phyloP scores from a whole-genome alignment of 2,329 filamentous ascomycete species.

The Fusarium coffeatum region DNA sequence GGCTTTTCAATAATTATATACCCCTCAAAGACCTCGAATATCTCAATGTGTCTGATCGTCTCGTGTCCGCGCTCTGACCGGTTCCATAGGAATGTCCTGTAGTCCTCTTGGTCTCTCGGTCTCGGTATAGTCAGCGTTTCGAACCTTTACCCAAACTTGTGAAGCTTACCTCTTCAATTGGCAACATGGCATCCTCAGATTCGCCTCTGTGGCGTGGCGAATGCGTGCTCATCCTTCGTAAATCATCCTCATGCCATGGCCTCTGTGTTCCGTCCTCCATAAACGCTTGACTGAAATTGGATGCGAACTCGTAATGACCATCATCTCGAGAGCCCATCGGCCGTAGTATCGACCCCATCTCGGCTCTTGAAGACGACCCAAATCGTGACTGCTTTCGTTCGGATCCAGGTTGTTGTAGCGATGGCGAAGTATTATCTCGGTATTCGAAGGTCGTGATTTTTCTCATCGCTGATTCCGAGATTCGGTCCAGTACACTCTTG shows the following conservation, averaged over 20 bases:
- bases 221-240: neutral
- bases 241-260: neutral
- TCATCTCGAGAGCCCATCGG: neutral
- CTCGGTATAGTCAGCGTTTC: too few relatives aligned
- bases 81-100: constrained; percentile 4
- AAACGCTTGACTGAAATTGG: neutral
- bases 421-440: neutral
- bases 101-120: too few relatives aligned
- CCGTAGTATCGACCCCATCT: neutral
- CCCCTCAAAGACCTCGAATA: fast-evolving
- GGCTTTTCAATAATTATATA: neutral
- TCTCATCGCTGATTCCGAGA: constrained; percentile 30
- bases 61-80: neutral
- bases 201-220: neutral
- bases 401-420: neutral
- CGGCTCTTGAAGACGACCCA: neutral
- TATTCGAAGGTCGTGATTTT: constrained; percentile 27
- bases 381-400: neutral
- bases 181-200: constrained; percentile 1
- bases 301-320: constrained; percentile 1
- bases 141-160: too few relatives aligned
- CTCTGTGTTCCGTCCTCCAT: neutral
- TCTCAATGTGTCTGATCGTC: neutral
- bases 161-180: neutral
- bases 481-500: constrained; percentile 26